Percentiles rank a stretch among this genome's conserved stretches.
Evolutionary conservation across 164 flowering plant genomes (phyloP).

Genomic region (Berberis thunbergii): DNA sequence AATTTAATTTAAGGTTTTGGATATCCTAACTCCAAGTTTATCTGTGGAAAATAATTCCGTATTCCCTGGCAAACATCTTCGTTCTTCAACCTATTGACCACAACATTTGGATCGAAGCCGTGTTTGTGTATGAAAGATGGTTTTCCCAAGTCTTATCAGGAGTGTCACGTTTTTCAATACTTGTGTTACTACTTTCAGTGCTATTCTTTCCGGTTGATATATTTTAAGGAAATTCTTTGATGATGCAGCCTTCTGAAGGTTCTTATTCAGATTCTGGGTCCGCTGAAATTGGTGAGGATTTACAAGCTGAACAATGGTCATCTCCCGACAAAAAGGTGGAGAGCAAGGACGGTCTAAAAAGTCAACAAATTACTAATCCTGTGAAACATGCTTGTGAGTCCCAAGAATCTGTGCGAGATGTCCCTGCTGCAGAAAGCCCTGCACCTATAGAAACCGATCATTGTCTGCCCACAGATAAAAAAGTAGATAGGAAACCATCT

Average conservation of each 20-base stretch:
- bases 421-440: conserved; percentile 21
- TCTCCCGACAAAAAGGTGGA: conserved; percentile 18
- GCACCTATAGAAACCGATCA: conserved; percentile 7
- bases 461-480: conserved; percentile 14
- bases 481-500: conserved; percentile 21
- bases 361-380: conserved; percentile 9
- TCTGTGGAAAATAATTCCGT: too few relatives aligned
- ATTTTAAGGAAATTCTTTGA: neutral
- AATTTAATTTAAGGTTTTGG: too few relatives aligned
- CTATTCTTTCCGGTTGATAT: too few relatives aligned
- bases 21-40: too few relatives aligned
- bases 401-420: conserved; percentile 14
- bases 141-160: too few relatives aligned
- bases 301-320: conserved; percentile 13
- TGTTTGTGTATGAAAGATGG: too few relatives aligned
- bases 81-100: too few relatives aligned
- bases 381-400: conserved; percentile 8
- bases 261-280: conserved; percentile 26
- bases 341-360: conserved; percentile 10
- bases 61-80: too few relatives aligned
- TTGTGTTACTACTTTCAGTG: too few relatives aligned
- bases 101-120: too few relatives aligned
- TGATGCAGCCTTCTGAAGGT: conserved; percentile 38
- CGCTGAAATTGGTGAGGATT: conserved; percentile 19
- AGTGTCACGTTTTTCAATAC: too few relatives aligned